Percentiles rank a stretch among this genome's conserved stretches.
Conservation (phyloP, 768 basidiomycete species). For the Russula dissimulans region DNA sequence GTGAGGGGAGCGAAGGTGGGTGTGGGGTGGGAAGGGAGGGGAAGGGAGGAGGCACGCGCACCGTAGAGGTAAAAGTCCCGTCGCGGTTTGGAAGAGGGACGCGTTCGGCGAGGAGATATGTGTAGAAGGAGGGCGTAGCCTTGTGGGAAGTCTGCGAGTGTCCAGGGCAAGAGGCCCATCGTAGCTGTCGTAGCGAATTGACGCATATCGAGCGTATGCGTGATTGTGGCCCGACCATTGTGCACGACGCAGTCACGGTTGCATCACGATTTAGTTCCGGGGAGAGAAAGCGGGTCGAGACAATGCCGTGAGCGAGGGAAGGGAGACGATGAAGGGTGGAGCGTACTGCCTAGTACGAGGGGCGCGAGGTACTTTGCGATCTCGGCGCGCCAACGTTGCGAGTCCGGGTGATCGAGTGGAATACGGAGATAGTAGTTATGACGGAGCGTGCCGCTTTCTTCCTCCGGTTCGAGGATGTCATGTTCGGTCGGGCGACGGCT, state of each 20-base stretch:
- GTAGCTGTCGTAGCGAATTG: neutral
- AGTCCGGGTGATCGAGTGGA: conserved; percentile 5
- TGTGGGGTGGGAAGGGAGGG: too few species aligned
- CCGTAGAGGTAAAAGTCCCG: conserved; percentile 14
- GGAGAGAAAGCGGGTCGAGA: neutral
- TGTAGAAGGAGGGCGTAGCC: conserved; percentile 10
- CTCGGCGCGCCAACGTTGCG: conserved; percentile 7
- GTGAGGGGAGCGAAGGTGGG: too few species aligned
- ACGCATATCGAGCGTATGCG: neutral
- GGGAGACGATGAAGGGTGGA: neutral
- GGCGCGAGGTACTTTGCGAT: conserved; percentile 14
- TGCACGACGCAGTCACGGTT: neutral
- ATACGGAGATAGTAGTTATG: conserved; percentile 8
- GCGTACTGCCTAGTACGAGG: conserved; percentile 10
- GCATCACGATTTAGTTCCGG: accelerated
- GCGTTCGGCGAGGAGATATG: neutral
- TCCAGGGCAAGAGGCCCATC: conserved; percentile 10
- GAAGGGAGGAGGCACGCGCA: neutral
- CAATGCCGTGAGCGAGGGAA: neutral
- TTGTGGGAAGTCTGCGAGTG: conserved; percentile 7
- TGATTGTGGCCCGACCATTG: neutral
- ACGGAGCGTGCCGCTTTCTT: neutral
- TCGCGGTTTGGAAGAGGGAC: neutral
- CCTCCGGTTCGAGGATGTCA: neutral
- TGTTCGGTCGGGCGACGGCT: conserved; percentile 9